phyloP scores from a whole-genome alignment of 2,329 filamentous ascomycete genomes.

The Arthrobotrys conoides region DNA sequence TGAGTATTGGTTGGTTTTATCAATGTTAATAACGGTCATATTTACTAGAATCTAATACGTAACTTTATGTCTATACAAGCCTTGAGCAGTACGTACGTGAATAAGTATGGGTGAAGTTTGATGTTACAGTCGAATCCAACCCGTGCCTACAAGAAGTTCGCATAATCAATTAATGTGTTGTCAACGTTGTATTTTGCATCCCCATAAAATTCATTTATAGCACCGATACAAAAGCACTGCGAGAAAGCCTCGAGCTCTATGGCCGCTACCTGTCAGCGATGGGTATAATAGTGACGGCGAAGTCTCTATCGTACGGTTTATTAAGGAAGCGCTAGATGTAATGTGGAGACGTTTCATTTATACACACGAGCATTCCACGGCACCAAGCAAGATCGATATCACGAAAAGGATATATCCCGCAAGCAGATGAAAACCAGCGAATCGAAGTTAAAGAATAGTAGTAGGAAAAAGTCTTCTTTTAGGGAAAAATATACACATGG shows the following conservation, averaged over 20 bases:
- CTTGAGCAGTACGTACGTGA: not conserved
- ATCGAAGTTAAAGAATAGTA: conserved; percentile 21
- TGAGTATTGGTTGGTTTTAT: not conserved
- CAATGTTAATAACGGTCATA: too few relatives aligned
- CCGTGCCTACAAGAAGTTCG: too few relatives aligned
- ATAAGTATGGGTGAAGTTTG: not conserved
- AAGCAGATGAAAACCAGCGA: not conserved
- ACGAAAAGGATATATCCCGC: conserved; percentile 15
- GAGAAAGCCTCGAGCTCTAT: not conserved
- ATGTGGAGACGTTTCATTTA: conserved; percentile 44
- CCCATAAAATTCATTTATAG: not conserved
- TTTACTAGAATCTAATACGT: not conserved
- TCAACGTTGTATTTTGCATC: conserved; percentile 4
- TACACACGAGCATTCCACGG: conserved; percentile 34
- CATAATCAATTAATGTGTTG: conserved; percentile 6
- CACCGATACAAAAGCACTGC: too few relatives aligned
- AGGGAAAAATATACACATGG: conserved; percentile 59
- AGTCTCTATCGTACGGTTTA: not conserved
- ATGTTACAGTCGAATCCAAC: too few relatives aligned
- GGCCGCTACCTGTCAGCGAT: not conserved
- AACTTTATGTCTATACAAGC: not conserved
- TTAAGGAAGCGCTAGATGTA: not conserved
- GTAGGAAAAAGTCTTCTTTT: conserved; percentile 53
- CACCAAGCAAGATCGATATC: conserved; percentile 1
- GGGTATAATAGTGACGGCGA: not conserved